Evolutionary conservation across 2,329 filamentous ascomycete species (phyloP).

Genomic region (Aphanocladium album): DNA sequence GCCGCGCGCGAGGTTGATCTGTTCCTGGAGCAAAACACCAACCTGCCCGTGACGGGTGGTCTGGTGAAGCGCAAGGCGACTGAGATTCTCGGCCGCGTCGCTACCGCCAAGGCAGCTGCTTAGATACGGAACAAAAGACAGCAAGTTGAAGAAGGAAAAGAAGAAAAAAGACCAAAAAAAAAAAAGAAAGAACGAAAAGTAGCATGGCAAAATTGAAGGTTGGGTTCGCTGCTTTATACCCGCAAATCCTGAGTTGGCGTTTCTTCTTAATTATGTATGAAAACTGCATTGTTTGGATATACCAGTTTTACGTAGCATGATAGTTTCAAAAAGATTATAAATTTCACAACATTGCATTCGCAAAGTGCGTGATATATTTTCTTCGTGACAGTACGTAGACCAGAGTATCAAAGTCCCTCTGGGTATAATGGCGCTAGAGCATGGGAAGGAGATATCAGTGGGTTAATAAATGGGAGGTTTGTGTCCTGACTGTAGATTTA

Average conservation of each 20-base stretch:
- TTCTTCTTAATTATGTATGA: neutral
- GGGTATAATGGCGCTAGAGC: too few relatives aligned
- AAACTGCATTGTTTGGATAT: neutral
- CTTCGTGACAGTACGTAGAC: too few relatives aligned
- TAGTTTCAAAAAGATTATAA: too few relatives aligned
- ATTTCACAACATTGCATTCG: too few relatives aligned
- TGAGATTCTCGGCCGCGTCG: conserved; percentile 50
- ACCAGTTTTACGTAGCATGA: too few relatives aligned
- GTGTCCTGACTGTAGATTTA: too few relatives aligned
- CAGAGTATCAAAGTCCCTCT: too few relatives aligned
- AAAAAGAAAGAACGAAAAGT: too few relatives aligned
- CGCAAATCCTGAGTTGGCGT: neutral
- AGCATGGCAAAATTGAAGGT: neutral
- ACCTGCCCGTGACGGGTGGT: conserved; percentile 84
- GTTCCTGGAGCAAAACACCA: conserved; percentile 74
- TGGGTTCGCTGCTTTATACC: neutral
- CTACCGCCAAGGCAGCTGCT: neutral
- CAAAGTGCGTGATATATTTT: too few relatives aligned
- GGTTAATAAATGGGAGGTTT: too few relatives aligned
- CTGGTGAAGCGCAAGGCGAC: conserved; percentile 81
- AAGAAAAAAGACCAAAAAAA: neutral
- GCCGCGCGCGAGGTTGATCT: conserved; percentile 87
- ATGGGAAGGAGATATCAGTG: too few relatives aligned
- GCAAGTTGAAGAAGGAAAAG: neutral
- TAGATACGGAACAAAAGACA: neutral